A percentile compares a stretch with the other conserved stretches of the same genome.
Conservation (phyloP, 2,329 filamentous ascomycete genomes). For the Botrytis aclada region DNA sequence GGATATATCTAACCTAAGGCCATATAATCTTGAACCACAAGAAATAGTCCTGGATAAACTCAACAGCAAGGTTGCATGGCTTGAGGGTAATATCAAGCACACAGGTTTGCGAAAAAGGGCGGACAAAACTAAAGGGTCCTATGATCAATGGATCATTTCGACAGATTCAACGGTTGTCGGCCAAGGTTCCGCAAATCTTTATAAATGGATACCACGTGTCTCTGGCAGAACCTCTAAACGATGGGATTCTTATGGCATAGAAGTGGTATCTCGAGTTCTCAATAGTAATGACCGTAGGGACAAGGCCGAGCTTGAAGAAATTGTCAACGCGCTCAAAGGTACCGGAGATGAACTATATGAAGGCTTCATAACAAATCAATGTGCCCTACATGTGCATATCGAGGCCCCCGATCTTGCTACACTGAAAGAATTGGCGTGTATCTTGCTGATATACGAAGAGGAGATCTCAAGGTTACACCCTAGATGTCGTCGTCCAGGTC, state of each 20-base stretch:
- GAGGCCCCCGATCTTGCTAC: slow-evolving; percentile 25
- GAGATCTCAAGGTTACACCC: slow-evolving; percentile 31
- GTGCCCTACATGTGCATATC: slow-evolving; percentile 32
- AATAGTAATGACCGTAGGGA: slow-evolving; percentile 9
- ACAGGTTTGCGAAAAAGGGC: neutral
- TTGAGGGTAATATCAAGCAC: slow-evolving; percentile 12
- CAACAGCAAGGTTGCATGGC: neutral
- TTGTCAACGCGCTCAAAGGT: slow-evolving; percentile 22
- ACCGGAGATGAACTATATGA: slow-evolving; percentile 15
- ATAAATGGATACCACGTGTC: slow-evolving; percentile 25
- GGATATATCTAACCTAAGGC: neutral
- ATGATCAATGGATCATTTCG: slow-evolving; percentile 28
- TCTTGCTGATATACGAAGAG: slow-evolving; percentile 33
- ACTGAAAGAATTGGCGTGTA: slow-evolving; percentile 27
- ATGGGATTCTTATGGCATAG: slow-evolving; percentile 33
- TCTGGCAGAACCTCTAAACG: slow-evolving; percentile 1
- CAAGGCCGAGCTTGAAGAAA: slow-evolving; percentile 21
- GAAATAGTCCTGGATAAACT: slow-evolving; percentile 22
- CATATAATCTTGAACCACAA: slow-evolving; percentile 25
- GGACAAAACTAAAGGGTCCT: slow-evolving; percentile 19
- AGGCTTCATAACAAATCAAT: slow-evolving; percentile 33
- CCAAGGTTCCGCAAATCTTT: slow-evolving; percentile 28
- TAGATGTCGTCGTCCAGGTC: slow-evolving; percentile 26
- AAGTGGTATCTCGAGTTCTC: slow-evolving; percentile 29
- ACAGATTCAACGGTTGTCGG: slow-evolving; percentile 28